Percentiles rank a stretch among this genome's conserved stretches.
phyloP scores from a whole-genome alignment of 176 grass and related monocot genomes.

The Carex cristatella region DNA sequence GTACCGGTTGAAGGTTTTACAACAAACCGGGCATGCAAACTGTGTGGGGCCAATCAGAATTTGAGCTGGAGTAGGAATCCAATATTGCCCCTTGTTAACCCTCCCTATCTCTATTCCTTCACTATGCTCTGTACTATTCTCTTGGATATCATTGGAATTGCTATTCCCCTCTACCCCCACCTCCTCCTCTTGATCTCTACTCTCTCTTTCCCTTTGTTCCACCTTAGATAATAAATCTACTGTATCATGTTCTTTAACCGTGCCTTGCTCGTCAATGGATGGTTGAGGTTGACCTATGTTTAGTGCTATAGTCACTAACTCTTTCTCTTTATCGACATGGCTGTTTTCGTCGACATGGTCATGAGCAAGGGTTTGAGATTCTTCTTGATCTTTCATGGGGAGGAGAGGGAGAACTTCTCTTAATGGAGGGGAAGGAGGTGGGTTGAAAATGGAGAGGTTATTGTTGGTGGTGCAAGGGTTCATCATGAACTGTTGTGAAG shows the following conservation, averaged over 20 bases:
- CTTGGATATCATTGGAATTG: slow-evolving; percentile 15
- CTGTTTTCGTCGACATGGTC: not conserved
- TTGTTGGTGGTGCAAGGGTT: not conserved
- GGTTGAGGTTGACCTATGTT: slow-evolving; percentile 48
- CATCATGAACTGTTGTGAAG: not conserved
- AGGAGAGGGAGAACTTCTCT: slow-evolving; percentile 47
- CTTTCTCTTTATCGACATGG: slow-evolving; percentile 21
- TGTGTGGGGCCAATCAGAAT: slow-evolving; percentile 60
- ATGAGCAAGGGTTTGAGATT: not conserved
- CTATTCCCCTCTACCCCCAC: not conserved
- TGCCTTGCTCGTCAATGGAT: not conserved
- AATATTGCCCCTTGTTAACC: slow-evolving; percentile 50
- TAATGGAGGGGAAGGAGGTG: slow-evolving; percentile 22
- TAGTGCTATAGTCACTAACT: slow-evolving; percentile 34
- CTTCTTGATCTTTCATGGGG: slow-evolving; percentile 26
- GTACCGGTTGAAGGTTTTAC: slow-evolving; percentile 73
- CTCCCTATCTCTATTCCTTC: slow-evolving; percentile 22
- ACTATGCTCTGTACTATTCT: slow-evolving; percentile 5
- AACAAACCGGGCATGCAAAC: slow-evolving; percentile 55
- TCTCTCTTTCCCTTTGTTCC: not conserved
- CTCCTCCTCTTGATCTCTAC: slow-evolving; percentile 9
- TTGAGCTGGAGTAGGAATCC: slow-evolving; percentile 57
- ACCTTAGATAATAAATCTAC: slow-evolving; percentile 14
- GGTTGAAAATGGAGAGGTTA: slow-evolving; percentile 11
- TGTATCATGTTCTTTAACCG: not conserved